Evolutionary conservation across 2,329 filamentous ascomycete species (phyloP).

Genomic region (Colletotrichum sp.): DNA sequence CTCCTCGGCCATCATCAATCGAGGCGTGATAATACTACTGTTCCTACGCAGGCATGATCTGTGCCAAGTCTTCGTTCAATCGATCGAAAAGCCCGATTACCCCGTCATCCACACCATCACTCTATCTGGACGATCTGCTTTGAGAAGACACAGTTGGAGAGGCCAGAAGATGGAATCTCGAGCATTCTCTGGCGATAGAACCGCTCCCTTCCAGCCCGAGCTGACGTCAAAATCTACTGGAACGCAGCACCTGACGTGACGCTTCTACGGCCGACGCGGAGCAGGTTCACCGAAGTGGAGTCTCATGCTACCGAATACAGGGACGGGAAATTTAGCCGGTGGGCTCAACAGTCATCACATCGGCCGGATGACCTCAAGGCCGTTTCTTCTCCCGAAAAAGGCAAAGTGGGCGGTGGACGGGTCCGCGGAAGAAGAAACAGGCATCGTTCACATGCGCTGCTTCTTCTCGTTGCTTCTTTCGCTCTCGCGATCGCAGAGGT

Average conservation of each 20-base stretch:
- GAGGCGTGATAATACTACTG: background rate
- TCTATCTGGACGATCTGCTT: background rate
- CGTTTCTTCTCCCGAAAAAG: background rate
- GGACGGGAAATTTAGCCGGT: slow-evolving; percentile 1
- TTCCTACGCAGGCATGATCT: background rate
- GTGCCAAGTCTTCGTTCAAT: background rate
- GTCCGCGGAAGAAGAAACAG: background rate
- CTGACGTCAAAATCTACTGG: background rate
- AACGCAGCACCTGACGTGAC: background rate
- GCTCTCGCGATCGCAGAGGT: background rate
- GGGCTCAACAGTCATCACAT: background rate
- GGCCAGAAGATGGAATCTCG: background rate
- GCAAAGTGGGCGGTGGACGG: background rate
- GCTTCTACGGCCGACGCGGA: background rate
- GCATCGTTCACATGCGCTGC: background rate
- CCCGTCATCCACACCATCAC: background rate
- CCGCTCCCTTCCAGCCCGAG: background rate
- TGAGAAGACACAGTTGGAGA: background rate
- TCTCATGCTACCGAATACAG: background rate
- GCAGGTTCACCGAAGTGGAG: background rate
- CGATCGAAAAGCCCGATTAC: background rate
- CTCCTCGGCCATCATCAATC: background rate
- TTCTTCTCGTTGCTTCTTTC: background rate
- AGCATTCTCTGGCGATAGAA: background rate
- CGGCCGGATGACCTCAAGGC: background rate